These are phyloP conservation scores for Phytophthora litchii DNA, from an alignment of 352 stramenopile species.

Conservation along the genomic window DNA sequence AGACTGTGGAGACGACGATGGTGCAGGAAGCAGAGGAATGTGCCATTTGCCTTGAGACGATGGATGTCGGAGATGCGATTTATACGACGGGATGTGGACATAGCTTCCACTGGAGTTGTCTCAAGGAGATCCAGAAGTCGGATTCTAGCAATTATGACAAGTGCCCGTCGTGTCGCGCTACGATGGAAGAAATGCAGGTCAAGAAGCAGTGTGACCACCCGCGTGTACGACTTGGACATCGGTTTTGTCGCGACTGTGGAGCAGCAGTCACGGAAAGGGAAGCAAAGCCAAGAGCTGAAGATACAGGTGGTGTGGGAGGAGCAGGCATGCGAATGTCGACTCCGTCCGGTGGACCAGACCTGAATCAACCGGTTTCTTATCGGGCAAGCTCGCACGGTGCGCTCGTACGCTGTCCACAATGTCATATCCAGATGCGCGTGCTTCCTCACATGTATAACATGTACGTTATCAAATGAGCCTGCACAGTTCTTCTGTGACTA, in stretches of 20 bases:
- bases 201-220: constrained; percentile 88
- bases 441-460: constrained; percentile 92
- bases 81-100: constrained; percentile 85
- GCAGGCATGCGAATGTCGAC: constrained; percentile 33
- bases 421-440: constrained; percentile 88
- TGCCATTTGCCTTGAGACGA: constrained; percentile 83
- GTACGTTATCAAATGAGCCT: constrained; percentile 48
- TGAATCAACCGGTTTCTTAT: constrained; percentile 71
- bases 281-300: constrained; percentile 66
- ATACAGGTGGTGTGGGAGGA: constrained; percentile 20
- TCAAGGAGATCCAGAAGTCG: constrained; percentile 84
- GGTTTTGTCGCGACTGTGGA: constrained; percentile 83
- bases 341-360: constrained; percentile 12
- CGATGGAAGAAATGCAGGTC: constrained; percentile 82
- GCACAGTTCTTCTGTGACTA: background rate
- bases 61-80: constrained; percentile 82
- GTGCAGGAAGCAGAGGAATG: constrained; percentile 80
- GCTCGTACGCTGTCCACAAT: constrained; percentile 84
- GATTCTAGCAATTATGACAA: constrained; percentile 86
- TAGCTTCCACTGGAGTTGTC: constrained; percentile 86
- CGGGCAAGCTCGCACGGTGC: constrained; percentile 82
- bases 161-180: constrained; percentile 77
- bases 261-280: constrained; percentile 58
- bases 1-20: constrained; percentile 44
- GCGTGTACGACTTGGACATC: constrained; percentile 76